Base-by-base conservation (phyloP, 2,329 filamentous ascomycete genomes). In the Trichoderma sp. region DNA sequence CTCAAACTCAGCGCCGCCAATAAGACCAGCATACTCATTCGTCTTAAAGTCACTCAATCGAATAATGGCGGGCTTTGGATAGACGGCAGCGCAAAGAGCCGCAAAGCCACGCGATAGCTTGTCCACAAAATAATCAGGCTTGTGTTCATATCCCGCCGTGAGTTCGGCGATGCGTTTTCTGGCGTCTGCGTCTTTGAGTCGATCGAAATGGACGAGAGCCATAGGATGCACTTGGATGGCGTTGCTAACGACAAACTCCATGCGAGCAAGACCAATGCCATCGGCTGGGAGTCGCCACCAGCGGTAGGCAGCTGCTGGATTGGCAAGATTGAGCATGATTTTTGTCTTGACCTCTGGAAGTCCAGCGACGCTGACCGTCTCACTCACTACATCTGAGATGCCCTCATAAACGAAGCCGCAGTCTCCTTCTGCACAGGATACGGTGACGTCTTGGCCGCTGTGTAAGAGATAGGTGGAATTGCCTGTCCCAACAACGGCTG, bases 1-100 rank as follows among this genome's bases (percentile, higher is more conserved):
- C 77, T 85, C 84, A 74, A 85, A 85, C 72, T 85, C 81, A 3
- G 80, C 78, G 24, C 84, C 84, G 14, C 84, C 84, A 60, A 85
- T 81, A 31, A 85, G 84, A 29, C 80, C 78, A 1, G 83, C 82
- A 77, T 85, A 85, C 75, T 85, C 84, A 74, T 85, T 85, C 3
- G 83, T 84, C 76, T 85, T 85, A 77, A 85, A 85, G 77, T 85
- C 84, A 72, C 83, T 85, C 80, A 85, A 79, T 31, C 83, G 83
- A 63, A 85, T 79, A 71, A 85, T 83, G 29, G 82, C 83, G 14
- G 83, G 84, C 68, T 82, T 82, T 31, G 84, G 84, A 64, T 83
- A 84, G 7, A 84, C 80, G 18, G 83, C 79, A 18, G 84, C 83
- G 62, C 83, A 85, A 3, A 85, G 80, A 24, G 81, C 78, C 6